Evolutionary conservation across 2,329 filamentous ascomycete species (phyloP).

Genomic region (Stachybotrys elegans): DNA sequence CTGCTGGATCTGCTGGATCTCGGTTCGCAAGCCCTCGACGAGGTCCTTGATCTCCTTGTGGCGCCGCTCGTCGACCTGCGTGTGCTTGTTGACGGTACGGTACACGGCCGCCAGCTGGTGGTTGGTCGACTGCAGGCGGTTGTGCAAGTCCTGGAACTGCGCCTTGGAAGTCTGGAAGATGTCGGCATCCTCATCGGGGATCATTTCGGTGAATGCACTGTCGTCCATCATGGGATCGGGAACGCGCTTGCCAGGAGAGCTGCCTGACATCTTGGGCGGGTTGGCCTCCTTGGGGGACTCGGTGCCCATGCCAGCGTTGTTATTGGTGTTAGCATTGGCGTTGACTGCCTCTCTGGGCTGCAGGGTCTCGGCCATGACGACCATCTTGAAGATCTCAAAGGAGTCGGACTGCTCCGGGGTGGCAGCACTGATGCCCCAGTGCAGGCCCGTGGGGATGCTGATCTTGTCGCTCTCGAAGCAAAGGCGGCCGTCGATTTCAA

Average conservation of each 20-base stretch:
- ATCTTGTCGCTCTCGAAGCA: slow-evolving; percentile 86
- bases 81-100: slow-evolving; percentile 47
- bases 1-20: slow-evolving; percentile 40
- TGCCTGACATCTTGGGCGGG: slow-evolving; percentile 26
- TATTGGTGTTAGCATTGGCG: slow-evolving; percentile 19
- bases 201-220: slow-evolving; percentile 30
- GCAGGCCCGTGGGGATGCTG: slow-evolving; percentile 72
- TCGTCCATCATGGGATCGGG: no score
- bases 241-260: no score
- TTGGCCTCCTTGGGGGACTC: slow-evolving; percentile 15
- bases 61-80: slow-evolving; percentile 48
- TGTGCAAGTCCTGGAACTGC: slow-evolving; percentile 82
- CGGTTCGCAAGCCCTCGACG: slow-evolving; percentile 40
- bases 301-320: slow-evolving; percentile 14
- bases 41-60: slow-evolving; percentile 49
- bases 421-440: slow-evolving; percentile 81
- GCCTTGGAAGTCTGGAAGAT: slow-evolving; percentile 42
- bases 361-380: slow-evolving; percentile 55
- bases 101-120: slow-evolving; percentile 63
- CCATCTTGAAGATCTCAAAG: slow-evolving; percentile 87
- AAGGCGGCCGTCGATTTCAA: slow-evolving; percentile 70
- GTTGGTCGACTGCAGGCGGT: slow-evolving; percentile 69
- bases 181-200: slow-evolving; percentile 44
- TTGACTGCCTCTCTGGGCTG: slow-evolving; percentile 7
- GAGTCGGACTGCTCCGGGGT: slow-evolving; percentile 90